Evolutionary conservation across 768 basidiomycete species (phyloP), one percentile per base, ranked within the genome.

Genomic region (Multifurca ochricompacta): DNA sequence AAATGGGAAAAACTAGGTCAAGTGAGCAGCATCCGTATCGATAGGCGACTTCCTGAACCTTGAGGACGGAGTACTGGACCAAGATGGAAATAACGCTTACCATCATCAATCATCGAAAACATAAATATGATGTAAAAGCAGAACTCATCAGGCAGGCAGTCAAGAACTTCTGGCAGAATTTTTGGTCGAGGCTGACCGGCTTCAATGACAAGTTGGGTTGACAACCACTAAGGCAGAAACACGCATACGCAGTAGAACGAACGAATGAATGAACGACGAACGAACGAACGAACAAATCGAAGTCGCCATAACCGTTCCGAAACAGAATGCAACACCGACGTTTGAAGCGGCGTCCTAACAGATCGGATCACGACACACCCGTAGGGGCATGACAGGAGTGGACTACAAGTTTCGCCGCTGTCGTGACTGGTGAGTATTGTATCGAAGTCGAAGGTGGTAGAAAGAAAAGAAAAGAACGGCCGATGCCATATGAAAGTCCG

Each of bases 101-200:
- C 28, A 18, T 27, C 27, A 49, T 23, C 48, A 18, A 32, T 51
- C 42, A 39, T 23, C 31, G 23, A 31, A n/a, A 40, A 45, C 37
- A 40, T 52, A 52, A 51, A 7, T n/a, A 41, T 51, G 55, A 56
- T 56, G 55, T 46, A 46, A 51, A 34, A 14, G 19, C 37, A 34
- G 25, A 27, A 32, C 51, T 28, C 47, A 28, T 21, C 23, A 7
- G 14, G n/a, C 31, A 32, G 30, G n/a, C n/a, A n/a, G n/a, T n/a
- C n/a, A n/a, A n/a, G n/a, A n/a, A n/a, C n/a, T n/a, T 21, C 23
- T 6, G 14, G n/a, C 31, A 32, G 30, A 21, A 41, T 18, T 35
- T 48, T 25, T 16, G 30, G 21, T 31, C 28, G 35, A 10, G 10
- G 31, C 34, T 34, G 36, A 14, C 40, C 40, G 6, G 21, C 21